These are phyloP conservation scores for Globisporangium emineosum DNA, from an alignment of 352 stramenopile species.

Conservation along the genomic window DNA sequence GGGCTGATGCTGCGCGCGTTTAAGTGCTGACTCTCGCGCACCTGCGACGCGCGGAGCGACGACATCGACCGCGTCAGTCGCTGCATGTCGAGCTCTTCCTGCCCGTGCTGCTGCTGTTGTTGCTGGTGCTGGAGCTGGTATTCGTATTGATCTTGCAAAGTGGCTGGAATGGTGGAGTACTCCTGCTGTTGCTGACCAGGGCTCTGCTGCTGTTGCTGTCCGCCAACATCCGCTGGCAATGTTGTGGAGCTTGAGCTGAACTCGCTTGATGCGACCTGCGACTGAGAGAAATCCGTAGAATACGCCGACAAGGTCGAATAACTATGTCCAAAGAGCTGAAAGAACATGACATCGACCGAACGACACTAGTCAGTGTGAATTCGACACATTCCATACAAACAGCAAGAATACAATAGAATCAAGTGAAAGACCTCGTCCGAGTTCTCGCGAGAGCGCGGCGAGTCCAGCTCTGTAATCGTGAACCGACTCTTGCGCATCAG, in stretches of 20 bases:
- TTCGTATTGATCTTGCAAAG: neutral
- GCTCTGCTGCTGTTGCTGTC: neutral
- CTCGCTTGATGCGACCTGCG: conserved; percentile 6
- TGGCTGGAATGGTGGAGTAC: neutral
- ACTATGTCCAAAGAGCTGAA: conserved; percentile 16
- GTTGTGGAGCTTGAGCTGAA: neutral
- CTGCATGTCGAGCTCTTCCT: conserved; percentile 15
- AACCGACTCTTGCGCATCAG: conserved; percentile 81
- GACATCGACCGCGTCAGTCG: conserved; percentile 39
- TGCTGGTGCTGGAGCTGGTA: neutral
- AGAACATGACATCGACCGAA: conserved; percentile 9
- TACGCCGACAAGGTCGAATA: conserved; percentile 10
- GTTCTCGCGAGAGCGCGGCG: conserved; percentile 47
- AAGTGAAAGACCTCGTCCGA: conserved; percentile 66
- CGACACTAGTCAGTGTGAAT: conserved; percentile 10
- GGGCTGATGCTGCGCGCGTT: conserved; percentile 52
- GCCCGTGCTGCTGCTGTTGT: neutral
- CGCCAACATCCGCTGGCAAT: neutral
- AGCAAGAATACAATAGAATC: conserved; percentile 4
- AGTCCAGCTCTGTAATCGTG: conserved; percentile 81
- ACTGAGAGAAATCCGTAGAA: conserved; percentile 10
- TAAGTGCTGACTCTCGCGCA: conserved; percentile 18
- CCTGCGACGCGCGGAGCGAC: conserved; percentile 26
- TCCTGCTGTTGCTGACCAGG: neutral
- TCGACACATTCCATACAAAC: neutral